Evolutionary conservation across 129 eudicot species (phyloP).

Genomic region (Flaveria bidentis): DNA sequence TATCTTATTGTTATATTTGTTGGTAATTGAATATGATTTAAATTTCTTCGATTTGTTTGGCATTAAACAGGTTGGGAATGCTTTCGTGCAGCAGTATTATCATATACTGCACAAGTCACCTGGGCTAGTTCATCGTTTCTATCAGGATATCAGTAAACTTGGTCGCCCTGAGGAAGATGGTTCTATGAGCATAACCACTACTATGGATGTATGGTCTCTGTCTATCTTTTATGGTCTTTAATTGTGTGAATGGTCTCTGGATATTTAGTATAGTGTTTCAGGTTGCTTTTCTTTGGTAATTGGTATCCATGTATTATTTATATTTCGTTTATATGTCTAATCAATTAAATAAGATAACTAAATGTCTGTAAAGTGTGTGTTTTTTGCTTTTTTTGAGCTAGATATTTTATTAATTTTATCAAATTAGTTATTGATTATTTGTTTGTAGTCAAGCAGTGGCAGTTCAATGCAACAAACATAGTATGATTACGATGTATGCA

Average conservation of each 20-base stretch:
- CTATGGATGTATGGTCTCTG: conserved; percentile 61
- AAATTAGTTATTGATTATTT: conserved; percentile 2
- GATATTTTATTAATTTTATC: neutral
- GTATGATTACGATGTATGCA: conserved; percentile 13
- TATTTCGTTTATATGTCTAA: neutral
- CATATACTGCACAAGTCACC: conserved; percentile 86
- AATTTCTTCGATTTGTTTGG: neutral
- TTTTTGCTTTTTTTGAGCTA: neutral
- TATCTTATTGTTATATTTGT: neutral
- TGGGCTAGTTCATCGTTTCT: conserved; percentile 65
- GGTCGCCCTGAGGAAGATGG: conserved; percentile 87
- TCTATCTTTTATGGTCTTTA: neutral
- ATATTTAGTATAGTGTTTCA: neutral
- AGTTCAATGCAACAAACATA: neutral
- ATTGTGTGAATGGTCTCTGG: neutral
- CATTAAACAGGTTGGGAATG: conserved; percentile 67
- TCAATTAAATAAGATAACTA: neutral
- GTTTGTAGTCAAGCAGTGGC: neutral
- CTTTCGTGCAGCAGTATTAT: conserved; percentile 84
- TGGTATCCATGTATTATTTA: neutral
- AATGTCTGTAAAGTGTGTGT: neutral
- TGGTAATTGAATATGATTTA: conserved; percentile 2
- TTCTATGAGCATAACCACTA: conserved; percentile 60
- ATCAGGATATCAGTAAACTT: conserved; percentile 75
- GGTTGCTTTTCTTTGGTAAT: neutral